phyloP scores from a whole-genome alignment of 306 rosid genomes.

The Hippophae tibetana region DNA sequence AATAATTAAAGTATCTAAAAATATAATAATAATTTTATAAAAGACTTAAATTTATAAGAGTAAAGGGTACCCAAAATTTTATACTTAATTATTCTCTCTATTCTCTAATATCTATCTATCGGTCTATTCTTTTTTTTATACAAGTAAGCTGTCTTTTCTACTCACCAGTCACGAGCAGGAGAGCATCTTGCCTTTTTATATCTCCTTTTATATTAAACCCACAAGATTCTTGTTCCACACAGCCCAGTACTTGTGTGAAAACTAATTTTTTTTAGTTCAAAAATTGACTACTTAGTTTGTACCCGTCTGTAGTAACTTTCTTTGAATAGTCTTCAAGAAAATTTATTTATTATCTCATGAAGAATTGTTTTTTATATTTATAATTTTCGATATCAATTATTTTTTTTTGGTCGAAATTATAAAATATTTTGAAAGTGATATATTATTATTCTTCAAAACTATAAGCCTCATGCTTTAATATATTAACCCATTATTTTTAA shows the following conservation, averaged over 20 bases:
- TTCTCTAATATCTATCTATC: not conserved
- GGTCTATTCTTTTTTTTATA: not conserved
- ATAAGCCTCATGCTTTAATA: too few relatives aligned
- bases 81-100: not conserved
- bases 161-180: conserved; percentile 27
- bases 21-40: too few relatives aligned
- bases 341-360: not conserved
- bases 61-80: not conserved
- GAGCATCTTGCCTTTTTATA: not conserved
- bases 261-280: not conserved
- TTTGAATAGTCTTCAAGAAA: not conserved
- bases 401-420: too few relatives aligned
- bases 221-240: conserved; percentile 26
- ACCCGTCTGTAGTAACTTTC: not conserved
- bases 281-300: conserved; percentile 16
- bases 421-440: too few relatives aligned
- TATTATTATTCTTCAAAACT: too few relatives aligned
- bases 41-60: too few relatives aligned
- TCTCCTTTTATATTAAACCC: conserved; percentile 4
- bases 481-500: too few relatives aligned
- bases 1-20: too few relatives aligned
- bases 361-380: not conserved
- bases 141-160: conserved; percentile 8
- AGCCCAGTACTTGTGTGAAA: not conserved
- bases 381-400: not conserved